These are phyloP conservation scores for Penicillium sumatraense DNA, from an alignment of 2,329 filamentous ascomycete species.

Conservation along the genomic window DNA sequence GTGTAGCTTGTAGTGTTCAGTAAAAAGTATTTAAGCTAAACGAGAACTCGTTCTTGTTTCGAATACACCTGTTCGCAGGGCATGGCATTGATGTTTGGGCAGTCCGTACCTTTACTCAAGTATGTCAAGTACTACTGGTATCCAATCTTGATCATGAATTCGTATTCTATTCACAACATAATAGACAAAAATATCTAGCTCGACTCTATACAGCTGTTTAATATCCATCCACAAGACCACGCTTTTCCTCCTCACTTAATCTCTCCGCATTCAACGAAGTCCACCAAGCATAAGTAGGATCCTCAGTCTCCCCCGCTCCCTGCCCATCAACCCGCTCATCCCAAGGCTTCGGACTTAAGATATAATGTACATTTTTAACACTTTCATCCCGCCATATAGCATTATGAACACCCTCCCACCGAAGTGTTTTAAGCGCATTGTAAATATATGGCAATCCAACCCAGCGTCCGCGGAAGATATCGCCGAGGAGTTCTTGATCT, in stretches of 20 bases:
- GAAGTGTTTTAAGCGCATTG: conserved; percentile 65
- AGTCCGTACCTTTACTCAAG: no score
- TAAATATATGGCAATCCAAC: conserved; percentile 64
- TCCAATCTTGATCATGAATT: no score
- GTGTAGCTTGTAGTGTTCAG: neutral
- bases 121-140: no score
- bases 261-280: conserved; percentile 57
- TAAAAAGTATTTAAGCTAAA: no score
- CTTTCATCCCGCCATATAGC: conserved; percentile 65
- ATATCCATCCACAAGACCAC: conserved; percentile 1
- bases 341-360: conserved; percentile 67
- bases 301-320: no score
- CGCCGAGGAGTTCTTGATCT: conserved; percentile 48
- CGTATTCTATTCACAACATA: neutral
- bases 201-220: neutral
- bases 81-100: no score
- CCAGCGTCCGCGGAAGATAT: conserved; percentile 62
- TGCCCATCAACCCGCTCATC: conserved; percentile 50
- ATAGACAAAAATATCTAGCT: neutral
- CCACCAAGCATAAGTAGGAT: conserved; percentile 64
- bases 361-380: conserved; percentile 68
- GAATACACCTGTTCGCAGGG: no score
- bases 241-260: conserved; percentile 45
- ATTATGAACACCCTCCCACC: conserved; percentile 60
- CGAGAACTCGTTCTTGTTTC: no score